Percentiles rank a stretch among this genome's conserved stretches.
phyloP scores from a whole-genome alignment of 164 flowering plant species.

The Tinospora cordifolia region DNA sequence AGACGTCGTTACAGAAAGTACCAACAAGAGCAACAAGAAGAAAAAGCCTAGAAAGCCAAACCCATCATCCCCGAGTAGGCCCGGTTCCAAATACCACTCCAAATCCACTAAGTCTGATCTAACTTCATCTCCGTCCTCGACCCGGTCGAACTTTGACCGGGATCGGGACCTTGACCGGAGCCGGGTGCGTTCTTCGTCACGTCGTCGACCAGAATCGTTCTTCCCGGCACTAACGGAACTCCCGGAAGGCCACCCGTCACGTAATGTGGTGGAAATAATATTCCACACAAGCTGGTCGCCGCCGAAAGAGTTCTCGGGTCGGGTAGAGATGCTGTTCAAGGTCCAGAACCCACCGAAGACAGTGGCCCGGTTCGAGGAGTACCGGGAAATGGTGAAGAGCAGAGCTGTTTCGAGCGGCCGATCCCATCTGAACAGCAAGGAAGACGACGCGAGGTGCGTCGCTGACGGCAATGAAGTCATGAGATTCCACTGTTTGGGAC shows the following conservation, averaged over 20 bases:
- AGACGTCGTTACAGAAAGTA: conserved; percentile 48
- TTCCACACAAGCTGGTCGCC: conserved; percentile 83
- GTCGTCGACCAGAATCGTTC: conserved; percentile 20
- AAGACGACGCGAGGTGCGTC: conserved; percentile 60
- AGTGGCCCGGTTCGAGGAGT: conserved; percentile 79
- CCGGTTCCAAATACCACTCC: conserved; percentile 6
- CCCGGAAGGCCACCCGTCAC: conserved; percentile 72
- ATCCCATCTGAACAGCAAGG: conserved; percentile 15
- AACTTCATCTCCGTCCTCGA: neutral
- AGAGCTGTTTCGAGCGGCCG: conserved; percentile 31
- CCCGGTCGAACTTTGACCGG: neutral
- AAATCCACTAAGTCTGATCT: neutral
- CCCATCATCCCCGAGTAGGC: conserved; percentile 15
- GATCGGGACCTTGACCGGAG: too few species aligned
- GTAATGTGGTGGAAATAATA: conserved; percentile 91
- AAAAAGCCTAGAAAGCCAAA: conserved; percentile 28
- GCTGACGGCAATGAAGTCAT: conserved; percentile 98
- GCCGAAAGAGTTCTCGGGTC: conserved; percentile 46
- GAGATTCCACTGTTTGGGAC: conserved; percentile 78
- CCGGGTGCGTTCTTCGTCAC: too few species aligned
- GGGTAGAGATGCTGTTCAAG: conserved; percentile 81
- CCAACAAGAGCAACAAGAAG: conserved; percentile 24
- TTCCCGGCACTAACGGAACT: conserved; percentile 73
- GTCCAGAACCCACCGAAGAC: conserved; percentile 55
- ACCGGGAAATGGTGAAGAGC: conserved; percentile 55